Evolutionary conservation across 805 yeast species (phyloP), one percentile per base, ranked within the genome.

Genomic region (Wickerhamomyces pijperi): DNA sequence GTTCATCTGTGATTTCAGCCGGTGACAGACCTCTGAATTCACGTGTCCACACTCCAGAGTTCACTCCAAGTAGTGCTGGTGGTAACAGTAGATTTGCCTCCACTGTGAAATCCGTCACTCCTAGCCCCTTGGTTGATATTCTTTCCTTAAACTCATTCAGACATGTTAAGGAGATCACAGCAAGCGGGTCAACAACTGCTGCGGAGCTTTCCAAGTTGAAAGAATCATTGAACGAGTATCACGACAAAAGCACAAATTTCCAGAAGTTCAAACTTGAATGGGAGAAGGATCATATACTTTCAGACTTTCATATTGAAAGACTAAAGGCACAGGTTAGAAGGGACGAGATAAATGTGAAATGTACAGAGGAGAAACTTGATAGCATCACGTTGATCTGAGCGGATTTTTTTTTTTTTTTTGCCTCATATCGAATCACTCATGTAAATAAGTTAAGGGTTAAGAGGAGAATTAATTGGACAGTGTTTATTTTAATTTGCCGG

Each of bases 291-390:
- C 29, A 25, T 14, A 25, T 12, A 4, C 9, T 4, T 8, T 25
- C n/a, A 4, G 58, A 54, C 31, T 42, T 51, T 19, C 64, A 59
- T 29, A 43, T 52, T 19, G 55, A 50, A 4, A 39, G 50, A 3
- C 28, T 59, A 32, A 51, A 53, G 21, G 53, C 53, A 1, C 56
- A 53, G 31, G 48, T 50, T 12, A 54, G 49, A 15, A 56, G 55
- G 38, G 63, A 61, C 37, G 46, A 54, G 7, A 35, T 62, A 32
- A 61, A 58, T 36, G 61, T 59, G 2, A 55, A 54, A 14, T 39
- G 53, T 14, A 59, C 68, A 1, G 63, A 59, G 39, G 67, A 61
- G 25, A 59, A 56, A 29, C 42, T 60, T 36, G 61, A 60, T 40
- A 44, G 55, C 3, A 43, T 52, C 14, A 42, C 56, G 20, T 46